Evolutionary conservation across 768 basidiomycete genomes (phyloP), one percentile per base, ranked within the genome.

Genomic region (Pleurotus cornucopiae): DNA sequence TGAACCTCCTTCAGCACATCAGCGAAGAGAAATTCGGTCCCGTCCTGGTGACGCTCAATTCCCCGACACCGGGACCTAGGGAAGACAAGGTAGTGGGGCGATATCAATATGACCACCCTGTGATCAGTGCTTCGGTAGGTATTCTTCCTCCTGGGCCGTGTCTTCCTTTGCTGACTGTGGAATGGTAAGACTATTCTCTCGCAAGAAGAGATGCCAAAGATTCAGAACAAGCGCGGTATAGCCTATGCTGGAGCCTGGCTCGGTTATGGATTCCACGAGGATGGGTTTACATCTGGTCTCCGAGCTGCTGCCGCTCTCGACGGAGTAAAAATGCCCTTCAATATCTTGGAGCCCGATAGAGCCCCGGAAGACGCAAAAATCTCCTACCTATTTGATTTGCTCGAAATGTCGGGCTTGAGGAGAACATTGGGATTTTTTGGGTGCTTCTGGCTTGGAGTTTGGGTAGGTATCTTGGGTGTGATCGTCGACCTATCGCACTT

Each of bases 241-340:
- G 77, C 84, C 6, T 87, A 77, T 63, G 86, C 79, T 1, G 86
- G 88, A 7, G 89, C 89, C 21, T 91, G 85, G 74, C 76, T 84
- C 45, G 81, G 81, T 56, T 90, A 89, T 62, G 89, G 88, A 14
- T 90, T 91, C 75, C 89, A 92, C 69, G 88, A 91, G 69, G 90
- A 90, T 63, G 88, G 85, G 2, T 89, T 89, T 61, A 76, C 76
- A 0, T 75, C 75, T 1, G 77, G 77, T 2, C 63, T 79, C 2
- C 65, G 68, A 5, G 77, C 75, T 7, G 73, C 74, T 46, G 55
- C 56, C 16, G 44, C 53, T 20, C 38, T 54, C 7, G 37, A n/a
- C 11, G 53, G 25, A 4, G 70, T 76, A 26, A 60, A 61, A 3
- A 69, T 73, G 14, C 76, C 77, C 0, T 82, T 82, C 58, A 70